phyloP scores from a whole-genome alignment of 108 stramenopile species.

The Fragilariopsis cylindrus region DNA sequence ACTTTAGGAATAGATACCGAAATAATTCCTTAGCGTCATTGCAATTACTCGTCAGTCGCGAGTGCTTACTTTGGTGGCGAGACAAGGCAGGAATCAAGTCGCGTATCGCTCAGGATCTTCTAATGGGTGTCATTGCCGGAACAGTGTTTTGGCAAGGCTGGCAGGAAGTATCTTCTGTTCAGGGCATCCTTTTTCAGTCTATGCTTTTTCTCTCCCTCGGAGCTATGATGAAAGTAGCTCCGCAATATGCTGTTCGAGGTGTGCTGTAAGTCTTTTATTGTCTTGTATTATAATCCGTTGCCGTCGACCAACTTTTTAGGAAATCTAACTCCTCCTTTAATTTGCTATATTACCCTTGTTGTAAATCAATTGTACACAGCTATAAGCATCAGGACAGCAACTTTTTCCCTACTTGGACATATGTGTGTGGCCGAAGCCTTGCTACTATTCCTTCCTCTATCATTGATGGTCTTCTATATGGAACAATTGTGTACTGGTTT shows the following conservation, averaged over 20 bases:
- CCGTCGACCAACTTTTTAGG: too few species aligned
- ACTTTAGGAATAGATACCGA: constrained; percentile 32
- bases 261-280: constrained; percentile 36
- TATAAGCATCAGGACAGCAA: constrained; percentile 88
- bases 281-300: too few species aligned
- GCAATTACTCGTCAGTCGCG: constrained; percentile 46
- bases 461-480: constrained; percentile 54
- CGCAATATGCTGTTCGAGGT: constrained; percentile 60
- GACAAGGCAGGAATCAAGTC: constrained; percentile 52
- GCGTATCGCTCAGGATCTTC: constrained; percentile 45
- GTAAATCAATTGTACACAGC: too few species aligned
- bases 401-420: constrained; percentile 81
- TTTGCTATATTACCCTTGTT: too few species aligned
- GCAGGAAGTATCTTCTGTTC: constrained; percentile 38
- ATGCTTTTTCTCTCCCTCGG: constrained; percentile 66
- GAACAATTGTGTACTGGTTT: constrained; percentile 61
- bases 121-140: constrained; percentile 69
- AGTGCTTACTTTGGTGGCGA: constrained; percentile 54
- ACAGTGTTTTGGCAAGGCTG: constrained; percentile 58
- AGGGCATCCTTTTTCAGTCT: constrained; percentile 58
- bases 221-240: constrained; percentile 67
- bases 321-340: too few species aligned
- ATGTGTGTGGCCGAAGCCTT: constrained; percentile 51
- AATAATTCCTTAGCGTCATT: constrained; percentile 37
- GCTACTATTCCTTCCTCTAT: constrained; percentile 49